These are phyloP conservation scores for Coniferiporia weirii DNA, from an alignment of 1,284 basidiomycete genomes.

Conservation along the genomic window DNA sequence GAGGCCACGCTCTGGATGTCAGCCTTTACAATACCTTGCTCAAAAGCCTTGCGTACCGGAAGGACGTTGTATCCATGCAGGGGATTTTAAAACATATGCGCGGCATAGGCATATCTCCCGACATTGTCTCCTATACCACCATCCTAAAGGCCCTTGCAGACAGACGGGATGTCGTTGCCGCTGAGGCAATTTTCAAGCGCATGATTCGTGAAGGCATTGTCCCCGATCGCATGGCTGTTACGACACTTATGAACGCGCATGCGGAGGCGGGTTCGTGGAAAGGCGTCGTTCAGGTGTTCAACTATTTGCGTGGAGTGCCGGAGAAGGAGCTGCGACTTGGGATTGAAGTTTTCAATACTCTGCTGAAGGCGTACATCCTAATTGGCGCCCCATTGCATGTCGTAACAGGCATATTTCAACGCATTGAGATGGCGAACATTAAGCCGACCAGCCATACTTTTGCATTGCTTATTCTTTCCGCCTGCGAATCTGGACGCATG, in stretches of 20 bases:
- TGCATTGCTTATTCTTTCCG: conserved; percentile 77
- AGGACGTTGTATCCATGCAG: conserved; percentile 53
- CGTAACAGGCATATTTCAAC: conserved; percentile 62
- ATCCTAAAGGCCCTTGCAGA: conserved; percentile 68
- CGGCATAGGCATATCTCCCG: conserved; percentile 41
- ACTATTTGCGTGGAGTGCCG: conserved; percentile 50
- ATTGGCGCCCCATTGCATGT: conserved; percentile 72
- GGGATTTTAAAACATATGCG: conserved; percentile 63
- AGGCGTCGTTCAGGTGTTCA: conserved; percentile 67
- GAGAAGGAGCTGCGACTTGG: conserved; percentile 35
- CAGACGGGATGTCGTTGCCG: conserved; percentile 61
- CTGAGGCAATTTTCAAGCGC: conserved; percentile 62
- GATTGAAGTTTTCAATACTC: conserved; percentile 67
- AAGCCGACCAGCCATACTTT: conserved; percentile 67
- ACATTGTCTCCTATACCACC: conserved; percentile 58
- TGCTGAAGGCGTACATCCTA: conserved; percentile 83
- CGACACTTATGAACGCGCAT: conserved; percentile 78
- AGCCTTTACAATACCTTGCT: conserved; percentile 61
- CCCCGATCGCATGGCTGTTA: conserved; percentile 63
- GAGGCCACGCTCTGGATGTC: conserved; percentile 46
- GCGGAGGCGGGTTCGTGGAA: conserved; percentile 80
- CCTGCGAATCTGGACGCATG: conserved; percentile 73
- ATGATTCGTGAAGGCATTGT: conserved; percentile 56
- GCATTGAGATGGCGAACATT: conserved; percentile 44
- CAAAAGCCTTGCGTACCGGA: conserved; percentile 51